Conservation (phyloP, 2,329 filamentous ascomycete species). For the Trichoderma sp. region DNA sequence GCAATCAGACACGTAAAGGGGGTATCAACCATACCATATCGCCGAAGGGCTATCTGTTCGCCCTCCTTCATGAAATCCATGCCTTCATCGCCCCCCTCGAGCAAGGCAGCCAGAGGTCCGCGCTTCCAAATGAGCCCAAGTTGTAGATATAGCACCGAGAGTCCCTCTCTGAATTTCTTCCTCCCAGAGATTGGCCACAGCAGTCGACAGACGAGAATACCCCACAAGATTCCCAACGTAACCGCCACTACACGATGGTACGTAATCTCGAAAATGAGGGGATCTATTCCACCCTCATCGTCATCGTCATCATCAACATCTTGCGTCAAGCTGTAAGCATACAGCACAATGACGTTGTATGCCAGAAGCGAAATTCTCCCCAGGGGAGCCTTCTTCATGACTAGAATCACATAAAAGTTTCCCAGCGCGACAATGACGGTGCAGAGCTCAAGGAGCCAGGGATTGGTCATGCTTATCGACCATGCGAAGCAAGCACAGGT, state of each 20-base stretch:
- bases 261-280: constrained; percentile 84
- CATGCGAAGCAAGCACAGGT: constrained; percentile 74
- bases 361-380: constrained; percentile 92
- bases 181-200: constrained; percentile 95
- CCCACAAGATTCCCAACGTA: constrained; percentile 85
- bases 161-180: constrained; percentile 82
- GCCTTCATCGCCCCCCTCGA: constrained; percentile 57
- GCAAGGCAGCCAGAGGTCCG: constrained; percentile 77
- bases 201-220: constrained; percentile 81
- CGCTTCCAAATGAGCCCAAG: constrained; percentile 97
- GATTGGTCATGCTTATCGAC: constrained; percentile 73
- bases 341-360: constrained; percentile 93
- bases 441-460: constrained; percentile 72
- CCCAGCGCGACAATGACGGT: constrained; percentile 79
- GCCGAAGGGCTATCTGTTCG: constrained; percentile 84
- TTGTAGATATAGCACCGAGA: constrained; percentile 88
- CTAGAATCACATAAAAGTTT: constrained; percentile 89
- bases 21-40: constrained; percentile 54
- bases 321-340: constrained; percentile 86
- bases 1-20: background rate
- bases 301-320: constrained; percentile 79
- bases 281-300: constrained; percentile 81
- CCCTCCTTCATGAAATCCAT: constrained; percentile 80
- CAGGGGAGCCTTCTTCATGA: constrained; percentile 80
- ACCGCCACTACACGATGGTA: constrained; percentile 87